Percentiles rank a stretch among this genome's conserved stretches.
phyloP scores from a whole-genome alignment of 306 rosid species.

The Fragaria ananassa region DNA sequence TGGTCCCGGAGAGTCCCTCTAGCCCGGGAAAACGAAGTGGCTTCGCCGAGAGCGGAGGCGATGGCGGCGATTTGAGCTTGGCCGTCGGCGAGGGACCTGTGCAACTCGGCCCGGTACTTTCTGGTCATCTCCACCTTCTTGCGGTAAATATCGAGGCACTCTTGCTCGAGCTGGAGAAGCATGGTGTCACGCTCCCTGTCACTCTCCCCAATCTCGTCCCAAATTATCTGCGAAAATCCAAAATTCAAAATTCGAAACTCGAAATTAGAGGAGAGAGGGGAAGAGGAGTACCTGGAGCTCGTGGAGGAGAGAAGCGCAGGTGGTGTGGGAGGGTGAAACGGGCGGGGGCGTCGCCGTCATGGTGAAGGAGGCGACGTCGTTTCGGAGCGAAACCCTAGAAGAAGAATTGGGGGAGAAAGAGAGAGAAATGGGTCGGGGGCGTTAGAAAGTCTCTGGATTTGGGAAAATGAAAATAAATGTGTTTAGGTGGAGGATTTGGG shows the following conservation, averaged over 20 bases:
- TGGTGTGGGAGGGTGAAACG: constrained; percentile 73
- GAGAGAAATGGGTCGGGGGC: constrained; percentile 5
- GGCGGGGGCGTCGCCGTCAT: constrained; percentile 46
- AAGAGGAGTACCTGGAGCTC: constrained; percentile 66
- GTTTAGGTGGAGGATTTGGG: not conserved
- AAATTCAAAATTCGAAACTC: not conserved
- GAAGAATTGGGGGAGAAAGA: not conserved
- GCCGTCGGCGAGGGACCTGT: constrained; percentile 54
- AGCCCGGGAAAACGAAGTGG: constrained; percentile 44
- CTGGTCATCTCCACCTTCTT: constrained; percentile 73
- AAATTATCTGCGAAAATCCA: constrained; percentile 44
- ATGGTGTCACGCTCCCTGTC: constrained; percentile 67
- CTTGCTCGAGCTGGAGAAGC: constrained; percentile 92
- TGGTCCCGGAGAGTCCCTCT: constrained; percentile 73
- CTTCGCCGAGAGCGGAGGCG: constrained; percentile 62
- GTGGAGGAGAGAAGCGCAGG: constrained; percentile 87
- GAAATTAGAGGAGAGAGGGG: not conserved
- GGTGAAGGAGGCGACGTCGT: not conserved
- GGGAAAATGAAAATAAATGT: not conserved
- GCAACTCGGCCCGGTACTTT: constrained; percentile 64
- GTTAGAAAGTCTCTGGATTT: constrained; percentile 28
- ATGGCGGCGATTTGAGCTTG: constrained; percentile 53
- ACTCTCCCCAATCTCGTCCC: constrained; percentile 96
- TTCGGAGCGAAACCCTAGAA: constrained; percentile 23
- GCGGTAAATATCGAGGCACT: constrained; percentile 79